Evolutionary conservation across 2,329 filamentous ascomycete species (phyloP).

Genomic region (Neonectria ditissima): DNA sequence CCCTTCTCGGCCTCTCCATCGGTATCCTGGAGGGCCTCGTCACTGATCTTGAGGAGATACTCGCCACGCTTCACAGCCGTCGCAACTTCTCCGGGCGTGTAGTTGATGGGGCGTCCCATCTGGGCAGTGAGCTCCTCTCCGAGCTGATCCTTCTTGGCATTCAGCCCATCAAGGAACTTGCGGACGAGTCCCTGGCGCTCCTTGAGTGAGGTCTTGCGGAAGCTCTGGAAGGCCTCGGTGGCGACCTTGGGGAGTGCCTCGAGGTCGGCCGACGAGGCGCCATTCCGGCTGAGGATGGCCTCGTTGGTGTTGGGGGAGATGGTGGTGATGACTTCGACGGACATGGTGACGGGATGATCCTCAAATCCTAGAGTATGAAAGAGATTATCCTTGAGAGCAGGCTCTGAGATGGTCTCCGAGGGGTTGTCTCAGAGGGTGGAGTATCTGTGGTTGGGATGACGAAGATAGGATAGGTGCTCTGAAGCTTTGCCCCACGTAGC

Average conservation of each 20-base stretch:
- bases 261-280: conserved; percentile 77
- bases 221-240: conserved; percentile 80
- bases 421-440: conserved; percentile 40
- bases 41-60: conserved; percentile 86
- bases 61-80: conserved; percentile 89
- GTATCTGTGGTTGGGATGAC: conserved; percentile 35
- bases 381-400: conserved; percentile 1
- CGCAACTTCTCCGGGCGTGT: conserved; percentile 83
- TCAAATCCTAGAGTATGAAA: conserved; percentile 8
- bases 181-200: conserved; percentile 85
- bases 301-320: conserved; percentile 93
- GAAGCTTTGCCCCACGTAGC: conserved; percentile 44
- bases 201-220: conserved; percentile 78
- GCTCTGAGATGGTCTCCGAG: conserved; percentile 23
- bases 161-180: conserved; percentile 79
- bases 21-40: conserved; percentile 82
- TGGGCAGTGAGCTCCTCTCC: conserved; percentile 89
- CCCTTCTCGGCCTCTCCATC: conserved; percentile 86
- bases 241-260: conserved; percentile 77
- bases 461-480: conserved; percentile 31
- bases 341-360: conserved; percentile 59
- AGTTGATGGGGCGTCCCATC: conserved; percentile 94
- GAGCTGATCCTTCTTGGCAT: conserved; percentile 80
- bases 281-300: conserved; percentile 82
- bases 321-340: conserved; percentile 75